A percentile compares a stretch with the other conserved stretches of the same genome.
Conservation (phyloP, 176 grass and related monocot genomes). For the Neostapfia colusana region DNA sequence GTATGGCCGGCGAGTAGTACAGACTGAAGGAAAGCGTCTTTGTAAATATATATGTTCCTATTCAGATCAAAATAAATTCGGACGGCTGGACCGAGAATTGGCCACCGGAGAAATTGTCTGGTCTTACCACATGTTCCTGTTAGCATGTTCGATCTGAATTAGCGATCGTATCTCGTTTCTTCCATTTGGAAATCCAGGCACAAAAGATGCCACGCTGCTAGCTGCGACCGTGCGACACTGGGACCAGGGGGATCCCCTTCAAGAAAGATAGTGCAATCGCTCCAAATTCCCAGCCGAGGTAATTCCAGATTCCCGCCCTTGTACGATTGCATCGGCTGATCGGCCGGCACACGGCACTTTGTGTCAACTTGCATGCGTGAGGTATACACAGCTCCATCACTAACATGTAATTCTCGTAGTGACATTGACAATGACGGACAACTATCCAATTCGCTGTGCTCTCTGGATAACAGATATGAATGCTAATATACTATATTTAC, state of each 20-base stretch:
- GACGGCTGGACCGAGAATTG: neutral
- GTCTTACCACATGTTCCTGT: neutral
- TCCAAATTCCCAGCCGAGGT: constrained; percentile 9
- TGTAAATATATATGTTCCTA: neutral
- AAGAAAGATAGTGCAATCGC: neutral
- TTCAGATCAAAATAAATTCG: neutral
- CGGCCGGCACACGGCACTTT: constrained; percentile 17
- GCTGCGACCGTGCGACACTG: neutral
- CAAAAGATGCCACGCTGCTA: neutral
- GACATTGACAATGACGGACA: neutral
- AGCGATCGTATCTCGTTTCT: neutral
- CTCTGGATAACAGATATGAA: neutral
- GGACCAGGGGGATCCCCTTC: neutral
- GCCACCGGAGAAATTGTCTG: neutral
- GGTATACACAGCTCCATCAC: neutral
- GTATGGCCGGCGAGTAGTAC: neutral
- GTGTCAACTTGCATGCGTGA: constrained; percentile 1
- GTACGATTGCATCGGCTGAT: neutral
- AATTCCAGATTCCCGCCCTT: constrained; percentile 16
- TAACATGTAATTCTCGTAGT: neutral
- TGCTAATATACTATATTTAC: neutral
- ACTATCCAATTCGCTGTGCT: neutral
- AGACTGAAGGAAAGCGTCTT: neutral
- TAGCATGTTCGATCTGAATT: neutral
- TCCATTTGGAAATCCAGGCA: neutral